These are phyloP conservation scores for Kodamaea jinghongensis DNA, from an alignment of 805 yeast species.

Conservation along the genomic window DNA sequence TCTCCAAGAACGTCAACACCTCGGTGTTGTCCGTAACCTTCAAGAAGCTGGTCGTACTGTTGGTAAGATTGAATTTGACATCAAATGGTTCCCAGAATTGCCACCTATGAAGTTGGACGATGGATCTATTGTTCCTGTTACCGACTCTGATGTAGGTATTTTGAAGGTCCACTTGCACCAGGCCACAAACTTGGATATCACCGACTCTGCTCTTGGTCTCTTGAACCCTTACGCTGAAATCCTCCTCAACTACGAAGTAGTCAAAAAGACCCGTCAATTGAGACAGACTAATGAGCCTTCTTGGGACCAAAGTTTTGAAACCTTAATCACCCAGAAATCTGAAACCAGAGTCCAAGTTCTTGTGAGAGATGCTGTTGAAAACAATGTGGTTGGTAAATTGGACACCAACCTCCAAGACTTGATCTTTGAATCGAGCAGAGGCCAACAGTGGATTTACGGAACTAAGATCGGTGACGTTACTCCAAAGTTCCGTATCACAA, in stretches of 20 bases:
- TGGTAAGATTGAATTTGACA: conserved; percentile 60
- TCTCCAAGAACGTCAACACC: conserved; percentile 50
- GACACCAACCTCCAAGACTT: conserved; percentile 53
- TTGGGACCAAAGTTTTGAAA: conserved; percentile 63
- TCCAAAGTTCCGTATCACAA: conserved; percentile 47
- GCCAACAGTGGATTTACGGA: conserved; percentile 49
- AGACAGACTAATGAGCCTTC: conserved; percentile 70
- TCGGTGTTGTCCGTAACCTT: conserved; percentile 44
- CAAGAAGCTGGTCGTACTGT: conserved; percentile 51
- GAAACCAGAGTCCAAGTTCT: conserved; percentile 52
- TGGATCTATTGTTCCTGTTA: conserved; percentile 47
- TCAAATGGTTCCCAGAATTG: conserved; percentile 48
- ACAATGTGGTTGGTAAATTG: conserved; percentile 51
- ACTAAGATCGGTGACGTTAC: conserved; percentile 20
- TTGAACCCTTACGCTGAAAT: conserved; percentile 70
- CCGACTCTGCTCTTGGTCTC: conserved; percentile 49
- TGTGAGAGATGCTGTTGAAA: conserved; percentile 60
- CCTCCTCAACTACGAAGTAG: conserved; percentile 53
- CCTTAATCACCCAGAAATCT: conserved; percentile 59
- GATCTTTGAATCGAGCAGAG: conserved; percentile 46
- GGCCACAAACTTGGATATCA: conserved; percentile 55
- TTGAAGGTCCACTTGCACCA: conserved; percentile 60
- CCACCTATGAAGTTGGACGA: conserved; percentile 45
- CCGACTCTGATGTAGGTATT: conserved; percentile 72
- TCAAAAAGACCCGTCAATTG: conserved; percentile 58